Evolutionary conservation across 2,329 filamentous ascomycete species (phyloP), one percentile per base, ranked within the genome.

Genomic region (Fusarium nelsonii): DNA sequence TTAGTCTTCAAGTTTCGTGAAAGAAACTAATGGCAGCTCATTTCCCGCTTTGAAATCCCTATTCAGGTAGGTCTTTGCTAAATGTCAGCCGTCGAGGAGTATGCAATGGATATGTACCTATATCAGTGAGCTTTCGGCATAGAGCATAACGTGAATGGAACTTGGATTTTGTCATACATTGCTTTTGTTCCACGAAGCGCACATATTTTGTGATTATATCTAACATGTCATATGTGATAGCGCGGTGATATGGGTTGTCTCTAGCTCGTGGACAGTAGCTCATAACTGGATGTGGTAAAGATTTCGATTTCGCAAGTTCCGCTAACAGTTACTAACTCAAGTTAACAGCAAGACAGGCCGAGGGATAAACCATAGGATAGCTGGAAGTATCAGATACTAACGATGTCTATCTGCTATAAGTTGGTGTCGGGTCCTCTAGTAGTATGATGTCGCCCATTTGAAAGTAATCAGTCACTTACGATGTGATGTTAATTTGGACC

Each of bases 181-280:
- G 16, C 44, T 30, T 18, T n/a, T 28, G 33, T 26, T 28, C 16
- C 23, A 45, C 16, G 23, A 23, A n/a, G 26, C 12, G 14, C 9
- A 41, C 18, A 39, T 8, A 16, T 50, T 20, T 50, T 37, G 33
- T 18, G 8, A 26, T 39, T 23, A 50, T 50, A 50, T 30, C 23
- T 9, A 30, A 50, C 20, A 30, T 50, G 34, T 50, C 34, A 39
- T 39, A 39, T 50, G 34, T 50, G 11, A 50, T 50, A 50, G 23
- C 12, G 23, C 18, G 23, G 26, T 12, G 39, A 40, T 11, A 28
- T 40, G 16, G 12, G 34, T 15, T 39, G 14, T 20, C 48, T 50
- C 26, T 30, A 50, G 33, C 33, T 50, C 14, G 23, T 23, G 18
- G 46, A 15, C 16, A 50, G 33, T 39, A 37, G 33, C 23, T 50